A percentile compares a stretch with the other conserved stretches of the same genome.
These are phyloP conservation scores for Thelonectria rubi DNA, from an alignment of 2,329 filamentous ascomycete genomes.

Conservation along the genomic window DNA sequence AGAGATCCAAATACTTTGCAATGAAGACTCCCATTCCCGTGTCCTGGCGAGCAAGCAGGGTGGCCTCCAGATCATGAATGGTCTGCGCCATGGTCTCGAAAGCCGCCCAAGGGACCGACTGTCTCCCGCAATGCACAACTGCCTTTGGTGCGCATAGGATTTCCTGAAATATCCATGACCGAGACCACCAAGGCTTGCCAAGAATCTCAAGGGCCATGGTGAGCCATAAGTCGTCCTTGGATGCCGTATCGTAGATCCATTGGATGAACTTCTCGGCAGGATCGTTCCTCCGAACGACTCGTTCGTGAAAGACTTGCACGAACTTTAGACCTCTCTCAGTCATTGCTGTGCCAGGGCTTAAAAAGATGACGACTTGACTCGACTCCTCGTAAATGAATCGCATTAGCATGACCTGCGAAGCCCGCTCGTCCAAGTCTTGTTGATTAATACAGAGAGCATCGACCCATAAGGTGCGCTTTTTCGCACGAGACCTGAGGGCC, in stretches of 20 bases:
- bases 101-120: not conserved
- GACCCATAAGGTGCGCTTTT: constrained; percentile 5
- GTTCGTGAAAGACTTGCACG: not conserved
- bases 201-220: not conserved
- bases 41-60: not conserved
- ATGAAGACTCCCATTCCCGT: not conserved
- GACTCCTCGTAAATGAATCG: not conserved
- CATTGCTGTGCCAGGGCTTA: not conserved
- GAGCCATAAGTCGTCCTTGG: not conserved
- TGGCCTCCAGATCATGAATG: not conserved
- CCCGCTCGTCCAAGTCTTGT: constrained; percentile 15
- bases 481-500: not conserved
- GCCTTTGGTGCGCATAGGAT: not conserved
- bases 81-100: not conserved
- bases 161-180: not conserved
- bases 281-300: not conserved
- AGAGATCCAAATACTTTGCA: not conserved
- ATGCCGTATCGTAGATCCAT: not conserved
- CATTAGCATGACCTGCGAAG: constrained; percentile 11
- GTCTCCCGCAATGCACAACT: not conserved
- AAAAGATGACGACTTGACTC: not conserved
- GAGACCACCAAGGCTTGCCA: not conserved
- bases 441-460: constrained; percentile 26
- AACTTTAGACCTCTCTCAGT: not conserved
- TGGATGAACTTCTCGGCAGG: not conserved